Evolutionary conservation across 352 stramenopile genomes (phyloP), one percentile per base, ranked within the genome.

Genomic region (Globisporangium ultimum): DNA sequence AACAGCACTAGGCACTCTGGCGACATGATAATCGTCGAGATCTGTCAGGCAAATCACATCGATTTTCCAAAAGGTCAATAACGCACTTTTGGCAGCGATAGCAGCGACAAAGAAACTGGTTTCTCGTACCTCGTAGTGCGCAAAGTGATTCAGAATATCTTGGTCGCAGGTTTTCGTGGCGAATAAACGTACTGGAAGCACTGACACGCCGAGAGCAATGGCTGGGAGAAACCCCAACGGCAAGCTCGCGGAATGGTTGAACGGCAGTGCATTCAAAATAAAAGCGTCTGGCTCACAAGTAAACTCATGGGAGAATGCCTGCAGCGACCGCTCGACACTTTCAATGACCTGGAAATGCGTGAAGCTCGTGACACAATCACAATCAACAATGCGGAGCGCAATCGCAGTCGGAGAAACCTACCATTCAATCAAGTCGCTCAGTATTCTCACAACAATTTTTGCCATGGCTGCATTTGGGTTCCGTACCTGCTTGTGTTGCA

Each of bases 321-420:
- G 20, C 15, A 66, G 18, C 12, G 60, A 55, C 14, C 60, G 52
- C 24, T 62, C 60, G 17, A 66, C 28, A 17, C 53, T 61, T 45
- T 61, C 60, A 15, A 66, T 55, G 17, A 62, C 28, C 45, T 66
- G 20, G 47, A 66, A 57, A 47, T 66, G 60, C 20, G 52, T 66
- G 46, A 61, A 55, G 1, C 24, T 46, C 18, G 53, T 51, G 12
- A 5, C 22, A 12, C 21, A 10, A 24, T 15, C 46, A 4, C 1
- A 15, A 41, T 18, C 52, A 28, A 28, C 14, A n/a, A 60, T 11
- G 11, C 32, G 22, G 12, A 66, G 32, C 17, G 50, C 58, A 9
- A 64, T 38, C 5, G 32, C 12, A 2, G 52, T 42, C 6, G 32
- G n/a, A 20, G 42, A 7, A 40, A 64, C 58, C 58, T 64, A 43